Percentiles rank a stretch among this genome's conserved stretches.
Evolutionary conservation across 1,284 basidiomycete genomes (phyloP).

Genomic region (Porodaedalea pini): DNA sequence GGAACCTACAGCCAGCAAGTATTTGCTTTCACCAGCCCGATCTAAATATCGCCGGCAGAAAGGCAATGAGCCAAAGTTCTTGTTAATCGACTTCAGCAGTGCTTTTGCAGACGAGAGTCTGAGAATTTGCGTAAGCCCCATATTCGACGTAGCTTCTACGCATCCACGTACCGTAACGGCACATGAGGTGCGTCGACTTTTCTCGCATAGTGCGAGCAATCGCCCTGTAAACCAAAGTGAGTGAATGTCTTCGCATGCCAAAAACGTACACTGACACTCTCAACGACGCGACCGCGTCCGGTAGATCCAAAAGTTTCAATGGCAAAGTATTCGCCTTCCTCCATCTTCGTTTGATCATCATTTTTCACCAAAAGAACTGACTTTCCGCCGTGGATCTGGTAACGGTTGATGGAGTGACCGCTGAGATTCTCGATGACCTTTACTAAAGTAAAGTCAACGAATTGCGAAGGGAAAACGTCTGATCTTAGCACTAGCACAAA

Average conservation of each 20-base stretch:
- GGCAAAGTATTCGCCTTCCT: slow-evolving; percentile 98
- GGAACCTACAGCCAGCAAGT: slow-evolving; percentile 79
- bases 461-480: background rate
- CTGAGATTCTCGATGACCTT: slow-evolving; percentile 90
- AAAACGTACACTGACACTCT: slow-evolving; percentile 51
- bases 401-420: slow-evolving; percentile 87
- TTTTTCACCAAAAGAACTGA: slow-evolving; percentile 90
- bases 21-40: slow-evolving; percentile 90
- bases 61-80: slow-evolving; percentile 92
- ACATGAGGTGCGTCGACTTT: slow-evolving; percentile 67
- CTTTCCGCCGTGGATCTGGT: slow-evolving; percentile 88
- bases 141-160: too few species aligned
- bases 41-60: slow-evolving; percentile 97
- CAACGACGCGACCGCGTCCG: slow-evolving; percentile 90
- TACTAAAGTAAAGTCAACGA: slow-evolving; percentile 45
- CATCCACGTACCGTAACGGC: slow-evolving; percentile 56
- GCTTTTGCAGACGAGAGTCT: slow-evolving; percentile 85
- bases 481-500: slow-evolving; percentile 36
- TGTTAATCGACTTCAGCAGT: slow-evolving; percentile 85
- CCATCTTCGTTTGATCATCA: slow-evolving; percentile 92
- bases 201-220: slow-evolving; percentile 91
- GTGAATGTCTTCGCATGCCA: slow-evolving; percentile 10
- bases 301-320: slow-evolving; percentile 99
- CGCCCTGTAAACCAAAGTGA: slow-evolving; percentile 54
- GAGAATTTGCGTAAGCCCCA: background rate